These are phyloP conservation scores for Xylaria sp. DNA, from an alignment of 2,329 filamentous ascomycete genomes.

Conservation along the genomic window DNA sequence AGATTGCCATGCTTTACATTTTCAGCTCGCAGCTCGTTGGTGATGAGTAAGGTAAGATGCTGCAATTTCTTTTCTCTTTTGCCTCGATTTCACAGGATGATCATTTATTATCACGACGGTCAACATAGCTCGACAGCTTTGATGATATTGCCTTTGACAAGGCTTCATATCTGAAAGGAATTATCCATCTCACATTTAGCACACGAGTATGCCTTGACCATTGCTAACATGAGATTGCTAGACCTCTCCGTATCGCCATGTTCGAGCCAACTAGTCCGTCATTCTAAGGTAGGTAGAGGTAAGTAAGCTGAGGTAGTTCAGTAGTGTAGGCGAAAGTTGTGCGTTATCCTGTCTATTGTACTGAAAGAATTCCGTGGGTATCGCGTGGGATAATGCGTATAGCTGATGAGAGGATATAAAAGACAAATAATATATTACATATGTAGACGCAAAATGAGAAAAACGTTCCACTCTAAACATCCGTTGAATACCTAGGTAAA, in stretches of 20 bases:
- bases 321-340: not conserved
- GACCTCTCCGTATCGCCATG: not conserved
- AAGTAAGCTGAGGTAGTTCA: not conserved
- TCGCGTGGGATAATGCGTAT: not conserved
- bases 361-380: not conserved
- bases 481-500: not conserved
- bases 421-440: not conserved
- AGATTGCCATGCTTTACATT: slow-evolving; percentile 13
- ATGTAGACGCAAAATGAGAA: not conserved
- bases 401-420: not conserved
- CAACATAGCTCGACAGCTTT: slow-evolving; percentile 81
- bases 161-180: slow-evolving; percentile 58
- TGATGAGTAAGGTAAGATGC: slow-evolving; percentile 37
- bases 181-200: not conserved
- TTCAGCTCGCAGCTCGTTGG: not conserved
- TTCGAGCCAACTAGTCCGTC: not conserved
- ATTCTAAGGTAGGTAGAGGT: slow-evolving; percentile 7
- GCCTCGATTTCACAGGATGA: slow-evolving; percentile 68
- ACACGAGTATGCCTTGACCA: slow-evolving; percentile 47
- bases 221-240: slow-evolving; percentile 25
- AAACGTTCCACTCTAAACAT: not conserved
- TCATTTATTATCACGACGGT: slow-evolving; percentile 84
- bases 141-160: slow-evolving; percentile 85
- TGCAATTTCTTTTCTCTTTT: slow-evolving; percentile 21
- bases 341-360: not conserved